Evolutionary conservation across 148 eudicot species (phyloP).

Genomic region (Heliamphora exappendiculata): DNA sequence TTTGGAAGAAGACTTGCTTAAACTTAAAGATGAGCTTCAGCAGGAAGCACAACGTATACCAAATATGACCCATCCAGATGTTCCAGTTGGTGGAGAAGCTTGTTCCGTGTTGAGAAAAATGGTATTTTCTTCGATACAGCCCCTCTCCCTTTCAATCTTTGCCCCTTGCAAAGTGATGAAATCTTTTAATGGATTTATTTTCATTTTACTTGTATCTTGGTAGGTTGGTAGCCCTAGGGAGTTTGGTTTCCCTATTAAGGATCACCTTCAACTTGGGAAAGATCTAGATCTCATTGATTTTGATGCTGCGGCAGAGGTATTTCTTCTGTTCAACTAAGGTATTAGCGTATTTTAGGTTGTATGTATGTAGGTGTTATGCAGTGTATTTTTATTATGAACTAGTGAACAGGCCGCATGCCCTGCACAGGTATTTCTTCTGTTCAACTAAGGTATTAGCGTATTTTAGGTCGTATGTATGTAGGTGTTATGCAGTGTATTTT

Average conservation of each 20-base stretch:
- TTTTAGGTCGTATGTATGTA: neutral
- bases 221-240: slow-evolving; percentile 64
- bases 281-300: slow-evolving; percentile 88
- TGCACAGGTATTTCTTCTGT: slow-evolving; percentile 51
- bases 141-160: neutral
- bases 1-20: slow-evolving; percentile 72
- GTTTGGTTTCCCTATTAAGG: slow-evolving; percentile 62
- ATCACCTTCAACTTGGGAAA: slow-evolving; percentile 83
- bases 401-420: no score
- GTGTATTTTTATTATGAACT: neutral
- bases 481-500: neutral
- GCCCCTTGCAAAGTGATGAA: neutral
- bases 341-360: neutral
- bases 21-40: slow-evolving; percentile 83
- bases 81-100: slow-evolving; percentile 81
- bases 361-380: neutral
- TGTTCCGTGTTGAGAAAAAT: slow-evolving; percentile 56
- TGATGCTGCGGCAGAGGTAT: slow-evolving; percentile 90
- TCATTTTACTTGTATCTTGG: slow-evolving; percentile 5
- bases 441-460: neutral
- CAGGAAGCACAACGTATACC: slow-evolving; percentile 86
- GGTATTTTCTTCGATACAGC: slow-evolving; percentile 35
- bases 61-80: slow-evolving; percentile 96
- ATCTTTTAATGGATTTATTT: neutral
- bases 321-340: slow-evolving; percentile 11